Percentiles rank a stretch among this genome's conserved stretches.
These are phyloP conservation scores for Colletotrichum noveboracense DNA, from an alignment of 2,329 filamentous ascomycete species.

Conservation along the genomic window DNA sequence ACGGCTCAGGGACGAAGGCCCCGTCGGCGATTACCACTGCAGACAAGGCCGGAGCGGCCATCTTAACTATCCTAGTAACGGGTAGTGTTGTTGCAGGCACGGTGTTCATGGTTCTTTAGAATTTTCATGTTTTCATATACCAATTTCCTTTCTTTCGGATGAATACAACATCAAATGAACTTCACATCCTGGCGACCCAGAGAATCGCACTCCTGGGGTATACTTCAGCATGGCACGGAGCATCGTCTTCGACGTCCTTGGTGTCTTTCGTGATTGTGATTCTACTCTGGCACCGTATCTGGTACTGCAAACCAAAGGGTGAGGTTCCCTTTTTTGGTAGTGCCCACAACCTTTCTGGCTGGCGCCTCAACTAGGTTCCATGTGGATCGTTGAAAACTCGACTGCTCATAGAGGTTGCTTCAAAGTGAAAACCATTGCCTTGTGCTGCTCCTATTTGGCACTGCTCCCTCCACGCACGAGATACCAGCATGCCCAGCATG, in stretches of 20 bases:
- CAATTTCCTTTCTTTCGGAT: not conserved
- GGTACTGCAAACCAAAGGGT: not conserved
- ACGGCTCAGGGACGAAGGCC: not conserved
- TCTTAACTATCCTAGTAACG: conserved; percentile 65
- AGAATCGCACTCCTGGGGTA: not conserved
- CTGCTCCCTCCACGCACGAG: not conserved
- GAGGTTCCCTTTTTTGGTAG: not conserved
- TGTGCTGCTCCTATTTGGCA: too few species aligned
- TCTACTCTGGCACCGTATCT: not conserved
- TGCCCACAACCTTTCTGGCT: not conserved
- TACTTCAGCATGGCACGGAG: not conserved
- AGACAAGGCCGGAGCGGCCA: conserved; percentile 72
- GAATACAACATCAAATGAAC: not conserved
- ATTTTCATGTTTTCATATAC: not conserved
- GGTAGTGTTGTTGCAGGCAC: conserved; percentile 40
- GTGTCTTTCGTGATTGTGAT: not conserved
- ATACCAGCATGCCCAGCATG: not conserved
- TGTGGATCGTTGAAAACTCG: not conserved
- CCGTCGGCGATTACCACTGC: conserved; percentile 48
- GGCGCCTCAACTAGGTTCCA: not conserved
- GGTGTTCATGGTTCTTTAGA: not conserved
- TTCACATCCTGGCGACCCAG: not conserved
- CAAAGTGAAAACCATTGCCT: not conserved
- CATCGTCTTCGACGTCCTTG: not conserved
- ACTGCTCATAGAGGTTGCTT: not conserved